Evolutionary conservation across 2,329 filamentous ascomycete species (phyloP), one percentile per base, ranked within the genome.

Genomic region (Fusarium longipes): DNA sequence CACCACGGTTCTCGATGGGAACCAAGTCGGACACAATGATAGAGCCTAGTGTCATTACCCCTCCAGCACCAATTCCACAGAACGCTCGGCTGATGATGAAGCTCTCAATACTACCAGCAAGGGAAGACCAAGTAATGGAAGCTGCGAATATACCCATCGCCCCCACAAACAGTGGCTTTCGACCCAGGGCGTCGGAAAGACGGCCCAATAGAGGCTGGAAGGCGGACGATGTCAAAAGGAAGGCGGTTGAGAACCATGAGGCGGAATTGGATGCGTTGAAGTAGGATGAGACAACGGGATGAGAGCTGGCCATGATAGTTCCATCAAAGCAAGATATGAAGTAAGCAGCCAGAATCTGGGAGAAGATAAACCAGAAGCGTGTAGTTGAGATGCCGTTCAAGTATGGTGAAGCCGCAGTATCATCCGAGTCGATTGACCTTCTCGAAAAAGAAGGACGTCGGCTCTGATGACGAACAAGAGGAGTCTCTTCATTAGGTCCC

Each of bases 171-270:
- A 90, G 83, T 18, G 82, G 80, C 60, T 89, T 91, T 42, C 91
- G 82, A 12, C 92, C 91, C 59, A 93, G 79, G 1, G 89, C 88
- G 77, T 95, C 92, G 3, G 91, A 93, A 2, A 93, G 76, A 3
- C 92, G 85, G 5, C 91, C 92, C 66, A 92, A 86, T 2, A 95
- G 79, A 1, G 92, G 91, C 77, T 93, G 90, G 57, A 93, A 90
- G 24, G 89, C 87, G 2, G 91, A 93, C 6, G 88, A 91, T 0
- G 92, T 93, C 35, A 96, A 82, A 33, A 95, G 78, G 67, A 93
- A 95, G 0, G 91, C 87, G 0, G 92, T 95, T 3, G 91, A 93
- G 6, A 95, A 82, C 92, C 92, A 96, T 3, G 91, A 93, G 5
- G 92, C 92, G 44, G 88, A 88, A 76, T 95, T 93, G 30, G 91